Evolutionary conservation across 2,329 filamentous ascomycete genomes (phyloP), one percentile per base, ranked within the genome.

Genomic region (Fonsecaea erecta): DNA sequence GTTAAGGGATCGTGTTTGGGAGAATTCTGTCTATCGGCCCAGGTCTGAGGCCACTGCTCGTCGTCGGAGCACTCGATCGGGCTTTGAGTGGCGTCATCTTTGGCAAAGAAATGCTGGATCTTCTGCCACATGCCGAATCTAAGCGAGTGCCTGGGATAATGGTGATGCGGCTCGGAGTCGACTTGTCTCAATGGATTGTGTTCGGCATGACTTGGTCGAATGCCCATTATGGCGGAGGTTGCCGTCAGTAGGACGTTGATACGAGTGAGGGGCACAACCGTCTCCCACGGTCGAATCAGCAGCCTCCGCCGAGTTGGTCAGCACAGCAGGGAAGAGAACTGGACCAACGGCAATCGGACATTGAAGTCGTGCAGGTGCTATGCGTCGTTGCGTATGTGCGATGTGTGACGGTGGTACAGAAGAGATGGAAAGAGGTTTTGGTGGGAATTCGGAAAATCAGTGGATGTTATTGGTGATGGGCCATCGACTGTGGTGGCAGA

Each of bases 41-140:
- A 67, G n/a, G 59, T 35, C 28, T 37, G 40, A 35, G 67, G 64
- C 67, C 67, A 69, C 30, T 62, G 62, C 26, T 65, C 59, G 30
- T 69, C 59, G 12, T 67, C 64, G 5, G 67, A 43, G 43, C 64
- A 65, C n/a, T 67, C 64, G 32, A 67, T 53, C 11, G 62, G 64
- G 63, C 62, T 67, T 40, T 65, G 62, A 11, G 54, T 65, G 14
- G 59, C 59, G 35, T 69, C 68, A 56, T 69, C 67, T 64, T 65
- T 65, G 56, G 62, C 58, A 59, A 68, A 70, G 40, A 70, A 76
- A 62, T 61, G 62, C 35, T 70, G 64, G 58, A 81, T 71, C 67
- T 78, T 76, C 72, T 81, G 79, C 78, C 78, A 80, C 76, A 82
- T 80, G 70, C 79, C 79, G 73, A 77, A 75, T 68, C 78, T 79